These are phyloP conservation scores for Kuraishia borneana DNA, from an alignment of 805 yeast genomes.

Conservation along the genomic window DNA sequence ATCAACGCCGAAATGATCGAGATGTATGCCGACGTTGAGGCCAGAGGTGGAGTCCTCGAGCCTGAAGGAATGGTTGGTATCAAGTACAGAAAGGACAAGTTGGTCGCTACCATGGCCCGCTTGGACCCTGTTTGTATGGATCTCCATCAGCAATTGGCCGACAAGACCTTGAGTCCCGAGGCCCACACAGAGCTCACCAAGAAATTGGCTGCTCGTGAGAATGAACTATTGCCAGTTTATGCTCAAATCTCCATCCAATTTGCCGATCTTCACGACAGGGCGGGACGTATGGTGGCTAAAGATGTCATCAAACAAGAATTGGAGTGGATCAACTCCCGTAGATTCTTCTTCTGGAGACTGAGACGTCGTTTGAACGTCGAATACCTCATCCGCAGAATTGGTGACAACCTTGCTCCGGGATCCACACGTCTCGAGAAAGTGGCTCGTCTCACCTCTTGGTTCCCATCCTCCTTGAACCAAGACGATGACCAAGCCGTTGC, in stretches of 20 bases:
- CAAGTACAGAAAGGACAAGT: constrained; percentile 90
- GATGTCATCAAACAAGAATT: constrained; percentile 80
- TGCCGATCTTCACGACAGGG: constrained; percentile 96
- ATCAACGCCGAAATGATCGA: constrained; percentile 97
- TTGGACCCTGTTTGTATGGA: constrained; percentile 68
- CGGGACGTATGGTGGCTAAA: constrained; percentile 96
- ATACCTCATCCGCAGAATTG: constrained; percentile 66
- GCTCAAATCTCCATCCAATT: constrained; percentile 89
- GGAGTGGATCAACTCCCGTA: constrained; percentile 80
- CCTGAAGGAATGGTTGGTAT: constrained; percentile 99
- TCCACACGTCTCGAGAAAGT: constrained; percentile 69
- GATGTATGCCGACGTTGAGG: constrained; percentile 94
- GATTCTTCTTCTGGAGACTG: constrained; percentile 97
- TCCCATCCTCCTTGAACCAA: constrained; percentile 55
- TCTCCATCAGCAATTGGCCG: constrained; percentile 50
- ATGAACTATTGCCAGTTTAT: constrained; percentile 72
- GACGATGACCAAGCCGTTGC: constrained; percentile 74
- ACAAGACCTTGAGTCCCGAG: constrained; percentile 42
- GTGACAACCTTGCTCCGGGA: constrained; percentile 41
- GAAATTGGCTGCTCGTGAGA: constrained; percentile 70
- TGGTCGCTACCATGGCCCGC: constrained; percentile 84
- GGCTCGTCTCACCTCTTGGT: constrained; percentile 83
- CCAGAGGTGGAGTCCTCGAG: constrained; percentile 96
- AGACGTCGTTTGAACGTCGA: constrained; percentile 94
- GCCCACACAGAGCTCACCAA: constrained; percentile 56